Evolutionary conservation across 441 rosid genomes (phyloP), one percentile per base, ranked within the genome.

Genomic region (Aleurites moluccanus): DNA sequence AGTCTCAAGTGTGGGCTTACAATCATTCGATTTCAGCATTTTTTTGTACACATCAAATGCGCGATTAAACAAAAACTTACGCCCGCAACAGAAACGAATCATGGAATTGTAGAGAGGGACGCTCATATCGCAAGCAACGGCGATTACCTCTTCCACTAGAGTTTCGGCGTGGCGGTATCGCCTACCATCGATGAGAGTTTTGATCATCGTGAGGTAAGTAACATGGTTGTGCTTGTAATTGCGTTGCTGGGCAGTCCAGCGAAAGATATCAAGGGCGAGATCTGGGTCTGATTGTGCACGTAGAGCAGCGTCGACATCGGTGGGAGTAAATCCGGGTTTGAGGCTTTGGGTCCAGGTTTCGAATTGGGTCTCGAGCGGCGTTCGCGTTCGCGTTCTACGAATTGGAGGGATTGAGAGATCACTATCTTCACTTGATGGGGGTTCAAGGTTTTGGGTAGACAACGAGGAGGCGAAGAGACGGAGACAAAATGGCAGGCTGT

Each of bases 201-300:
- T 84, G 85, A 95, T 84, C 70, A 87, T 83, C 40, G 88, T 74
- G 79, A 86, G 89, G 85, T 95, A 90, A 52, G 94, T 84, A 33
- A 77, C 77, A 73, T 87, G 81, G 57, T 81, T 85, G 87, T 92
- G 98, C 74, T 80, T 84, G 91, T 88, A 95, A 11, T 86, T 86
- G 66, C 91, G 87, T 47, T 86, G 91, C 74, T 82, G 92, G 45
- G 96, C 82, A 2, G 98, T 88, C 97, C 99, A 92, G 1, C 92
- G 96, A 89, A 92, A 95, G 68, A 95, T 89, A 79, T 92, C 93
- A 74, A 85, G 82, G 2, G 97, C 96, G 45, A 92, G 91, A 83
- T 92, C 96, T 14, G 99, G 89, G 77, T 95, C 97, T 10, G 88
- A 79, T 80, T 91, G 97, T 21, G 96, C 89, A 10, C 82, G 88